Base-by-base conservation (phyloP, 495 filamentous ascomycete species). In the Staphylotrichum tortipilum region DNA sequence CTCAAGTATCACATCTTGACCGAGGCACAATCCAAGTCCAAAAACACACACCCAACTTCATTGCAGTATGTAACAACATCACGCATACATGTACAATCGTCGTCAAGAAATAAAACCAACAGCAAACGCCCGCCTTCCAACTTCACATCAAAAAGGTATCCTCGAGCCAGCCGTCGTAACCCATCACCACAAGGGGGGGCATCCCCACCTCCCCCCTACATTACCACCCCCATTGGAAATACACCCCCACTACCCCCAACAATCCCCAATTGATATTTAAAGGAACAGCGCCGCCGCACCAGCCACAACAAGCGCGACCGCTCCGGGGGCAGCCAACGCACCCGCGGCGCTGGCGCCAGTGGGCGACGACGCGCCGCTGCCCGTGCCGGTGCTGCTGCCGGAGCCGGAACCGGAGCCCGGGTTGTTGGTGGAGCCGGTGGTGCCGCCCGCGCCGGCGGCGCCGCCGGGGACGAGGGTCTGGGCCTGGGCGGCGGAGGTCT, bases 401-500 rank as follows among this genome's bases (percentile, higher is more conserved):
- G 52, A 52, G 52, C 58, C 61, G 12, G 45, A 23, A 45, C 58
- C 62, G 57, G 60, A 71, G 43, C 54, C 63, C 45, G 73, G 64
- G 43, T 22, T 31, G 50, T 34, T 36, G 40, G 36, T 61, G 26
- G 59, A 54, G 42, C 49, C 54, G 7, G 62, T 54, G 44, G 50
- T 53, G 38, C 57, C 60, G 50, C 53, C 57, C 36, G 51, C 55
- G 50, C 57, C 60, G 12, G 44, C 29, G 43, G 59, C 61, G 56
- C 62, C 72, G 45, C 56, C 62, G 49, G 73, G 65, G 43, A 68
- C 68, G 47, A 61, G 47, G 45, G 61, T 61, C 30, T 64, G 59
- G 7, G 68, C 71, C 29, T 63, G 60, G 24, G 67, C 61, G 28
- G 78, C 75, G 46, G 65, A 36, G 1, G 58, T 37, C 62, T 72